These are phyloP conservation scores for Nectriaceae sp. DNA, from an alignment of 2,329 filamentous ascomycete genomes.

Conservation along the genomic window DNA sequence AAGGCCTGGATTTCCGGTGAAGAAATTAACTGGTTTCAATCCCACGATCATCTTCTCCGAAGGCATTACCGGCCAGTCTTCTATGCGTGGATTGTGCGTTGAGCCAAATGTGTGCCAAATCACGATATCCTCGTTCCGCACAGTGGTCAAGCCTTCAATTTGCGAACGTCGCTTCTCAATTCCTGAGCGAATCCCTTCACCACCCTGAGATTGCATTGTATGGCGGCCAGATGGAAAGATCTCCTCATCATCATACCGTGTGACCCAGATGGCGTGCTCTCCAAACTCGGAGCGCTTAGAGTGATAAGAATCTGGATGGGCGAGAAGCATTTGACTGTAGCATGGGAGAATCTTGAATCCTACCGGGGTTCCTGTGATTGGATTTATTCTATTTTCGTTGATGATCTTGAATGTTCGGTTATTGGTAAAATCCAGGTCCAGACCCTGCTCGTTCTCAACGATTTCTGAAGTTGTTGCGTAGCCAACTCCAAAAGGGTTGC, in stretches of 20 bases:
- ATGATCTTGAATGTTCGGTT: constrained; percentile 52
- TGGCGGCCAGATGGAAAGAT: constrained; percentile 44
- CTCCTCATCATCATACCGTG: constrained; percentile 44
- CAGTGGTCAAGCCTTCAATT: constrained; percentile 34
- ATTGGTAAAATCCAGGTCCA: constrained; percentile 52
- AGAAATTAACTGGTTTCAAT: constrained; percentile 57
- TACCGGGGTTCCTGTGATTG: constrained; percentile 44
- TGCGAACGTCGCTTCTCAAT: constrained; percentile 30
- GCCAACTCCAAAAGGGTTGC: constrained; percentile 56
- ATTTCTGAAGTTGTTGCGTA: constrained; percentile 44
- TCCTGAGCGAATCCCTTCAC: constrained; percentile 29
- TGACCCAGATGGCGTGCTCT: constrained; percentile 47
- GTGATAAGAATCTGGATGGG: constrained; percentile 41
- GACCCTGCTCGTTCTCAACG: constrained; percentile 44
- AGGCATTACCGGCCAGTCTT: constrained; percentile 72
- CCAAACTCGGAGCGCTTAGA: constrained; percentile 44
- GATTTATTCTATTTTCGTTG: constrained; percentile 45
- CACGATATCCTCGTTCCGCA: constrained; percentile 53
- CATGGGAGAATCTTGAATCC: constrained; percentile 48
- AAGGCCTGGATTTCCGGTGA: constrained; percentile 50
- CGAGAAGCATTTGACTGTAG: constrained; percentile 48
- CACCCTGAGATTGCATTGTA: constrained; percentile 49
- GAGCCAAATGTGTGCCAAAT: constrained; percentile 61
- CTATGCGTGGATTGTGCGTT: constrained; percentile 65
- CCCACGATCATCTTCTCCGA: constrained; percentile 55